A percentile compares a stretch with the other conserved stretches of the same genome.
These are phyloP conservation scores for Chaetomium fimeti DNA, from an alignment of 495 filamentous ascomycete species.

Conservation along the genomic window DNA sequence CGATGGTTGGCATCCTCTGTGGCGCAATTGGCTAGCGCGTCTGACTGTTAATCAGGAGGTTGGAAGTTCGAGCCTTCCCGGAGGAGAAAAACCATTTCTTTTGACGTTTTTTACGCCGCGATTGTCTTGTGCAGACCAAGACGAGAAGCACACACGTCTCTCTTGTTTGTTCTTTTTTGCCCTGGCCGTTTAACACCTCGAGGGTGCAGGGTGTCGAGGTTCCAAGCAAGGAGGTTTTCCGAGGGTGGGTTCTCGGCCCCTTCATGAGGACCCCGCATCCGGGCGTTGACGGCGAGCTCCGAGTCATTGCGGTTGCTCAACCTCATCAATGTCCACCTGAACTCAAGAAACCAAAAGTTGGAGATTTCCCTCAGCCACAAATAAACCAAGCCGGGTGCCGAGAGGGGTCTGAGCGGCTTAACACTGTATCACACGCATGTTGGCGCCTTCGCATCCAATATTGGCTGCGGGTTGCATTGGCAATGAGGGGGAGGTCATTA, in stretches of 20 bases:
- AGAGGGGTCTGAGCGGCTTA: not conserved
- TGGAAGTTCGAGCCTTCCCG: constrained; percentile 27
- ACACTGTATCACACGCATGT: not conserved
- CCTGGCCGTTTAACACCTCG: not conserved
- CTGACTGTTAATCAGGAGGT: constrained; percentile 20
- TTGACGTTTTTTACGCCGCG: not conserved
- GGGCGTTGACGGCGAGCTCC: too few relatives aligned
- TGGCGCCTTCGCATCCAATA: not conserved
- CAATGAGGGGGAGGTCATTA: not conserved
- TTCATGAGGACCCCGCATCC: too few relatives aligned
- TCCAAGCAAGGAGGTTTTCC: too few relatives aligned
- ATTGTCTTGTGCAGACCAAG: too few relatives aligned
- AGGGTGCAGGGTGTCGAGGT: too few relatives aligned
- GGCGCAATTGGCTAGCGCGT: constrained; percentile 25
- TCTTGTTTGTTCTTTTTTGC: constrained; percentile 6
- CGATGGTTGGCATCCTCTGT: constrained; percentile 19
- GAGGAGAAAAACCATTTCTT: constrained; percentile 18
- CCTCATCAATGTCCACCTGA: too few relatives aligned
- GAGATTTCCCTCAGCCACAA: not conserved
- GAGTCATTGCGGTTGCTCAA: too few relatives aligned
- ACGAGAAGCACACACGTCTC: too few relatives aligned
- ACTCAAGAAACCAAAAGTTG: too few relatives aligned
- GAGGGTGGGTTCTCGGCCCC: too few relatives aligned
- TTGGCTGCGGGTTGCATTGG: not conserved
- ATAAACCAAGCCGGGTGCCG: too few relatives aligned